phyloP scores from a whole-genome alignment of 2,329 filamentous ascomycete species.

The Claviceps sp. region DNA sequence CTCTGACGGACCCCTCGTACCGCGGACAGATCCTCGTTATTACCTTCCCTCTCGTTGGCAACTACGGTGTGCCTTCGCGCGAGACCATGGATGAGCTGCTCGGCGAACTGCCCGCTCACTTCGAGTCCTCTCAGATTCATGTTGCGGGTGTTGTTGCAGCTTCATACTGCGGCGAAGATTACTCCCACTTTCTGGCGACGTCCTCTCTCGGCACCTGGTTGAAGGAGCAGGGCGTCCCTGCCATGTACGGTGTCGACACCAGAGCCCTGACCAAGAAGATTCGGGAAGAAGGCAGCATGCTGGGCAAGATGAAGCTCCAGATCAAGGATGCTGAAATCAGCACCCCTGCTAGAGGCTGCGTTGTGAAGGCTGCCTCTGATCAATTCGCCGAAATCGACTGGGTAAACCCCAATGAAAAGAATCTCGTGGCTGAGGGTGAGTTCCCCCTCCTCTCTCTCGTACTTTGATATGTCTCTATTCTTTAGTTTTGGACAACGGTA shows the following conservation, averaged over 20 bases:
- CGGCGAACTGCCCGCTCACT: constrained; percentile 76
- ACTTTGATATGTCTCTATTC: constrained; percentile 6
- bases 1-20: constrained; percentile 76
- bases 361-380: constrained; percentile 16
- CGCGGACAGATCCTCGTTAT: constrained; percentile 95
- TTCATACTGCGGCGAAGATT: constrained; percentile 88
- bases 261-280: constrained; percentile 89
- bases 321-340: constrained; percentile 29
- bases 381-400: constrained; percentile 73
- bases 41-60: constrained; percentile 94
- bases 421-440: constrained; percentile 89
- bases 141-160: constrained; percentile 83
- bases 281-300: constrained; percentile 87
- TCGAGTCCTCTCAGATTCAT: constrained; percentile 87
- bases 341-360: constrained; percentile 24
- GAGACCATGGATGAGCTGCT: constrained; percentile 76
- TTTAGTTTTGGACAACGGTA: background rate
- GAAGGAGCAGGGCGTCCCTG: constrained; percentile 87
- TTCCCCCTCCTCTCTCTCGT: constrained; percentile 13
- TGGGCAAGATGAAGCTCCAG: constrained; percentile 75
- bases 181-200: constrained; percentile 81
- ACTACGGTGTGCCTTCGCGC: constrained; percentile 90
- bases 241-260: constrained; percentile 91
- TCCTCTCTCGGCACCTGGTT: constrained; percentile 91
- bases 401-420: constrained; percentile 84